Percentiles rank a stretch among this genome's conserved stretches.
phyloP scores from a whole-genome alignment of 768 basidiomycete species.

The Tricholoma flavovirens region DNA sequence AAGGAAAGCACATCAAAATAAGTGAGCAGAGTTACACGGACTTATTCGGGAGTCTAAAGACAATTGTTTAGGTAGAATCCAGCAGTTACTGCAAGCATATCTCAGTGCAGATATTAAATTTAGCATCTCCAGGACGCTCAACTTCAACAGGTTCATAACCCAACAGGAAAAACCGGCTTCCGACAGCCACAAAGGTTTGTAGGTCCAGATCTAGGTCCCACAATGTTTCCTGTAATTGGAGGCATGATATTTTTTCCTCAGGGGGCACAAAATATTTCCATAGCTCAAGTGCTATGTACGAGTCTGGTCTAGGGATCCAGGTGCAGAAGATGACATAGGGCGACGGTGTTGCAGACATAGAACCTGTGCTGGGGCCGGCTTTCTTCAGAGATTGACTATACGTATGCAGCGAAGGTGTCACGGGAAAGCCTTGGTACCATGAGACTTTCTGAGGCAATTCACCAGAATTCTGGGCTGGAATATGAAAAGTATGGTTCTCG shows the following conservation, averaged over 20 bases:
- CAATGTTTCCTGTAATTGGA: constrained; percentile 14
- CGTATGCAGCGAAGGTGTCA: not conserved
- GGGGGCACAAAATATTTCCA: constrained; percentile 20
- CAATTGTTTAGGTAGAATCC: not conserved
- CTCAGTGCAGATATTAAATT: constrained; percentile 5
- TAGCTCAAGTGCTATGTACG: constrained; percentile 14
- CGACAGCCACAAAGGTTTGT: constrained; percentile 13
- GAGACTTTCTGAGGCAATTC: constrained; percentile 13
- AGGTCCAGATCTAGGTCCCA: constrained; percentile 18
- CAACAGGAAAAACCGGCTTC: constrained; percentile 14
- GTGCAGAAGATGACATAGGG: constrained; percentile 17
- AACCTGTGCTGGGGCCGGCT: not conserved
- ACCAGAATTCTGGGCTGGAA: constrained; percentile 10
- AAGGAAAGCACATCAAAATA: no score
- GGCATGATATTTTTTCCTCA: constrained; percentile 15
- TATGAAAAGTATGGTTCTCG: constrained; percentile 15
- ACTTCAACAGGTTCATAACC: constrained; percentile 6
- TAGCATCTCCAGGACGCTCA: not conserved
- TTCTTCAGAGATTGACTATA: not conserved
- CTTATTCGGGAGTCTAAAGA: not conserved
- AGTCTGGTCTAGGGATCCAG: constrained; percentile 10
- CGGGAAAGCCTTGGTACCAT: constrained; percentile 14
- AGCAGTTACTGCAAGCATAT: not conserved
- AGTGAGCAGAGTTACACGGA: no score
- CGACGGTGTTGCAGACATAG: not conserved